Conservation (phyloP, 2,329 filamentous ascomycete genomes). For the Pseudogymnoascus sp. region DNA sequence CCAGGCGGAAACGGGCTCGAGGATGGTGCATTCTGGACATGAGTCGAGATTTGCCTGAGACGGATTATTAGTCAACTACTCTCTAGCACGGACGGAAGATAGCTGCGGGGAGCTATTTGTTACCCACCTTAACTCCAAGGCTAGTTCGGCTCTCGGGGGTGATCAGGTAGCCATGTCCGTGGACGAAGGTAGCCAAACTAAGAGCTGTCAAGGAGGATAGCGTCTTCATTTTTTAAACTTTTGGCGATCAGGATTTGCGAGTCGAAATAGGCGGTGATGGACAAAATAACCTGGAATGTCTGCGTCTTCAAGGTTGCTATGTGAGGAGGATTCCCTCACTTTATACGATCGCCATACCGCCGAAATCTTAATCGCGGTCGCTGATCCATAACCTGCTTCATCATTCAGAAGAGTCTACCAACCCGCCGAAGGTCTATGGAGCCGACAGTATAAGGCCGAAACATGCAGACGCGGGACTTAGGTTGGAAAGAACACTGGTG, state of each 20-base stretch:
- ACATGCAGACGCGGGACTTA: background rate
- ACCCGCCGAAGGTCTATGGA: background rate
- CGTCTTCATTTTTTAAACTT: background rate
- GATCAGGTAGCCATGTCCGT: slow-evolving; percentile 39
- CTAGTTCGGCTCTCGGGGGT: slow-evolving; percentile 37
- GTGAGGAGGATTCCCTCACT: background rate
- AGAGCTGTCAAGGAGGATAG: background rate
- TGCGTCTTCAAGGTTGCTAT: background rate
- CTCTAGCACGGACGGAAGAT: background rate
- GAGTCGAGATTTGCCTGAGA: slow-evolving; percentile 39
- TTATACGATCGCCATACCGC: background rate
- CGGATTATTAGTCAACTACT: background rate
- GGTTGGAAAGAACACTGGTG: background rate
- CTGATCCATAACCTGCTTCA: background rate
- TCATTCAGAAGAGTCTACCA: background rate
- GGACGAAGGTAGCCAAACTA: slow-evolving; percentile 12
- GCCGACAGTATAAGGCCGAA: background rate
- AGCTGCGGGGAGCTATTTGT: no score
- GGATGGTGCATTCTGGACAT: slow-evolving; percentile 47
- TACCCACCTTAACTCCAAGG: slow-evolving; percentile 34
- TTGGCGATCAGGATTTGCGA: background rate
- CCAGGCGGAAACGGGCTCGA: slow-evolving; percentile 44
- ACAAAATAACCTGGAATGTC: background rate
- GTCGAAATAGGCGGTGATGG: background rate
- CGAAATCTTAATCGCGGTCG: background rate